Percentiles rank a stretch among this genome's conserved stretches.
Evolutionary conservation across 2,329 filamentous ascomycete species (phyloP).

Genomic region (Orbilia javanica): DNA sequence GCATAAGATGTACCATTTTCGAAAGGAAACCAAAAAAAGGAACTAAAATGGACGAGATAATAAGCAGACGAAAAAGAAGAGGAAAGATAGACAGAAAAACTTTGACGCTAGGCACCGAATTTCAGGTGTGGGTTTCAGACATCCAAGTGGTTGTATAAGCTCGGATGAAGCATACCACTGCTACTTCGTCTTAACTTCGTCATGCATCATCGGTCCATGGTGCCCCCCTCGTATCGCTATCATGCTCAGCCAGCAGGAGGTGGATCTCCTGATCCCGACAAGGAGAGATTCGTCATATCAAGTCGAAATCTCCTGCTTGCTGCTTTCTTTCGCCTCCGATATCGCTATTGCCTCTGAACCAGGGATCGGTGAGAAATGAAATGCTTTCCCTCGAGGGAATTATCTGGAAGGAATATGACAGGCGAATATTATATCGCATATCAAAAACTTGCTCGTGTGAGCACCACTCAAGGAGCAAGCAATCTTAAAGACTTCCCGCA

Average conservation of each 20-base stretch:
- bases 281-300: conserved; percentile 4
- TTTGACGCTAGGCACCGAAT: conserved; percentile 26
- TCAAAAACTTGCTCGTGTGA: conserved; percentile 6
- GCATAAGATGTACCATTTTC: conserved; percentile 18
- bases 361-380: not conserved
- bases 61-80: not conserved
- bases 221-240: conserved; percentile 23
- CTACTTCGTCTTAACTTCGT: conserved; percentile 14
- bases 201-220: conserved; percentile 10
- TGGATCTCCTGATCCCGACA: conserved; percentile 11
- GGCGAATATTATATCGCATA: not conserved
- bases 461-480: not conserved
- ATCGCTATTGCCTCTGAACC: conserved; percentile 16
- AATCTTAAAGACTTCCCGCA: not conserved
- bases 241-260: conserved; percentile 20
- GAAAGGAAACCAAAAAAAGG: too few relatives aligned
- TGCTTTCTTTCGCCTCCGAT: conserved; percentile 19
- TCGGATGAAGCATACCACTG: conserved; percentile 9
- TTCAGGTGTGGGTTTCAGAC: conserved; percentile 25
- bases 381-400: not conserved
- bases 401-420: conserved; percentile 1
- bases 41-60: not conserved
- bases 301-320: conserved; percentile 4
- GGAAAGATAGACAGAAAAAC: not conserved
- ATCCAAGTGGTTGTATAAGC: conserved; percentile 5